Evolutionary conservation across 2,329 filamentous ascomycete genomes (phyloP), one percentile per base, ranked within the genome.

Genomic region (Elsinoe australis): DNA sequence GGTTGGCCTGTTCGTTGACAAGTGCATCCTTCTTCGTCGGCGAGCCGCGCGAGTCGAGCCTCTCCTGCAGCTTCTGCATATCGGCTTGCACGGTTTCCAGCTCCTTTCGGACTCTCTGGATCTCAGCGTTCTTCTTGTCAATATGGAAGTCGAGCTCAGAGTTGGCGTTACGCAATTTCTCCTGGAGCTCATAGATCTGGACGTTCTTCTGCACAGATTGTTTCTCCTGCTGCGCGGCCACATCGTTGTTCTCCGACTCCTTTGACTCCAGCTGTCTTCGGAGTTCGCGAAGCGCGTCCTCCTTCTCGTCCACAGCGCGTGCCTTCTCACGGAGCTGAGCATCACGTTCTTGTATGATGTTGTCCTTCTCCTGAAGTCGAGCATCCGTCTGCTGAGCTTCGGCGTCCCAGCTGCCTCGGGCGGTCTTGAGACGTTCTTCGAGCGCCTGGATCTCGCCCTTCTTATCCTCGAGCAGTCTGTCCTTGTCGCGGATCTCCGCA

Each of bases 241-340:
- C 56, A 18, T 62, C 57, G 41, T 59, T 58, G 34, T 58, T 54
- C 6, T 52, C 53, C 31, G 47, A 51, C 42, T 62, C 60, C 3
- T 56, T 57, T 4, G 56, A 51, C 5, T 60, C 56, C 12, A 64
- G 50, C 12, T 56, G 50, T 45, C 58, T 57, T 49, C 62, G 58
- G n/a, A 66, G 53, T 41, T 63, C 57, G 2, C 51, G 54, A 9
- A 88, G 69, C 55, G 87, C 80, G 52, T 89, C 84, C 44, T 92
- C 84, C 15, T 80, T 80, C 53, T 87, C 79, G 41, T 83, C 80
- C 29, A 94, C 75, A 1, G 79, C 62, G 2, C 81, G 78, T 50
- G 90, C 83, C 60, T 87, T 90, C 53, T 87, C 82, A 33, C 85
- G 78, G 9, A 90, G 62, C 6, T 87, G 81, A 3, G 80, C 78